Conservation (phyloP, 305 asterid species). For the Solanum hybrid region DNA sequence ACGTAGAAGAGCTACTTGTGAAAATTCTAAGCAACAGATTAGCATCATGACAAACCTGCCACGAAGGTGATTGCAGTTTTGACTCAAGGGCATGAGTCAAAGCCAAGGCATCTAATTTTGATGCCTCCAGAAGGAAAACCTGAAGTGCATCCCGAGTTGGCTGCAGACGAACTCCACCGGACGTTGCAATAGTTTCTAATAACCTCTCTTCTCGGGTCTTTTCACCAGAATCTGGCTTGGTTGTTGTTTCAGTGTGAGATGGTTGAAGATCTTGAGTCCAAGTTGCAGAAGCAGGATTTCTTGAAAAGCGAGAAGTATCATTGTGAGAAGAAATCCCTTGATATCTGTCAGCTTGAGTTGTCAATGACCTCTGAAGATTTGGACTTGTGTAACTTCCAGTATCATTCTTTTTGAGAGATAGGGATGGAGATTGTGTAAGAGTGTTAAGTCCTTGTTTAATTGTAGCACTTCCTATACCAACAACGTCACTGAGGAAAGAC, state of each 20-base stretch:
- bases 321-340: constrained; percentile 39
- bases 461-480: constrained; percentile 88
- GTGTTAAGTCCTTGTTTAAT: constrained; percentile 79
- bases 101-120: constrained; percentile 56
- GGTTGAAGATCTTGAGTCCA: constrained; percentile 59
- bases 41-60: constrained; percentile 66
- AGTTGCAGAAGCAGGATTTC: constrained; percentile 53
- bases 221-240: constrained; percentile 36
- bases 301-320: constrained; percentile 47
- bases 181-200: constrained; percentile 79
- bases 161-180: constrained; percentile 94
- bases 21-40: constrained; percentile 3
- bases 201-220: constrained; percentile 83
- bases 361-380: constrained; percentile 80
- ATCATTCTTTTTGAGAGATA: constrained; percentile 58
- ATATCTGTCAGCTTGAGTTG: constrained; percentile 55
- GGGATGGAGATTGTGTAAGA: constrained; percentile 68
- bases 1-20: not conserved
- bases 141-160: constrained; percentile 93
- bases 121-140: constrained; percentile 70
- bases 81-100: constrained; percentile 66
- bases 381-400: constrained; percentile 80
- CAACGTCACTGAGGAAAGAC: constrained; percentile 89
- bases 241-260: constrained; percentile 41
- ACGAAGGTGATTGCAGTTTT: constrained; percentile 72